Evolutionary conservation across 2,329 filamentous ascomycete species (phyloP).

Genomic region (Diplodia scrobiculata): DNA sequence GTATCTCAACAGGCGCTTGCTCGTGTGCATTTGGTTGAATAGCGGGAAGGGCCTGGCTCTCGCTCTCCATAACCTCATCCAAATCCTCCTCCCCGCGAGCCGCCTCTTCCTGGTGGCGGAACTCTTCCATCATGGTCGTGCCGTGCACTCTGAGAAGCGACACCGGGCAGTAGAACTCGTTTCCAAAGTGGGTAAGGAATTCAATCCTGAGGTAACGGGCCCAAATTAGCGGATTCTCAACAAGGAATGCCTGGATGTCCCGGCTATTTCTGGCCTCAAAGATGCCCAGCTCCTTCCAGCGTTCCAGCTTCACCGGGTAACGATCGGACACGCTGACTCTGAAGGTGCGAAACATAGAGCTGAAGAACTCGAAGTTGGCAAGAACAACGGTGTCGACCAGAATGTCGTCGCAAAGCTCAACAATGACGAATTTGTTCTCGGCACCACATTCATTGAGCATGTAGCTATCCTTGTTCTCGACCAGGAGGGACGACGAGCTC

Average conservation of each 20-base stretch:
- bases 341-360: conserved; percentile 91
- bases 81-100: conserved; percentile 61
- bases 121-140: conserved; percentile 91
- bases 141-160: conserved; percentile 90
- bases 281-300: conserved; percentile 85
- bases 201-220: conserved; percentile 90
- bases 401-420: conserved; percentile 85
- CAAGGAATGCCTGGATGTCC: conserved; percentile 88
- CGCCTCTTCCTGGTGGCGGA: conserved; percentile 79
- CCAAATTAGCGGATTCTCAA: conserved; percentile 96
- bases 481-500: conserved; percentile 81
- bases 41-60: conserved; percentile 31
- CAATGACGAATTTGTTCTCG: conserved; percentile 87
- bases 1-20: conserved; percentile 3
- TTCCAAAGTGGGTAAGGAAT: conserved; percentile 89
- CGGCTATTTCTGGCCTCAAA: conserved; percentile 92
- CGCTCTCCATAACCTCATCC: conserved; percentile 54
- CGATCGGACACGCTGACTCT: conserved; percentile 89
- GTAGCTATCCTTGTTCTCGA: conserved; percentile 98
- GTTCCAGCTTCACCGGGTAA: conserved; percentile 87
- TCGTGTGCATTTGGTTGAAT: conserved; percentile 18
- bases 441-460: conserved; percentile 91
- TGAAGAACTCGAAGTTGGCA: conserved; percentile 99
- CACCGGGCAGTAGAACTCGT: conserved; percentile 93
- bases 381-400: conserved; percentile 95